These are phyloP conservation scores for Lactarius trivialis DNA, from an alignment of 768 basidiomycete species.

Conservation along the genomic window DNA sequence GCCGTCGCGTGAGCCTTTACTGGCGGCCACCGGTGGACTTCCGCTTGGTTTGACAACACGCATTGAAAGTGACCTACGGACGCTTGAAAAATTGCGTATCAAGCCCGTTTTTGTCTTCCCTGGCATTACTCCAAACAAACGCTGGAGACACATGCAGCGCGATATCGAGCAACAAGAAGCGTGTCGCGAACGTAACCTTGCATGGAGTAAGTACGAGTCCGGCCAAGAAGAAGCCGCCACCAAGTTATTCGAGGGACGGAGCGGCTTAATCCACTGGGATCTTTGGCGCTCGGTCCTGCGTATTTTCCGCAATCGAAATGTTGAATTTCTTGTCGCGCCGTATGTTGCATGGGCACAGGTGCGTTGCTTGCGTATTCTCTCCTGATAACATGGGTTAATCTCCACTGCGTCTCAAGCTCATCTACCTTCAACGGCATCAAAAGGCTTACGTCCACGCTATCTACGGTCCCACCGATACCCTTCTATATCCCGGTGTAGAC, in stretches of 20 bases:
- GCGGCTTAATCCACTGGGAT: slow-evolving; percentile 73
- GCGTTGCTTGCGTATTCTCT: slow-evolving; percentile 29
- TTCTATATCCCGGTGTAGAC: slow-evolving; percentile 84
- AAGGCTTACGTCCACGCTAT: slow-evolving; percentile 94
- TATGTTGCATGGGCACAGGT: slow-evolving; percentile 97
- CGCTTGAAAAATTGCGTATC: slow-evolving; percentile 85
- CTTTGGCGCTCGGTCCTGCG: slow-evolving; percentile 90
- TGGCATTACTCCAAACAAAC: slow-evolving; percentile 73
- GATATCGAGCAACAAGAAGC: slow-evolving; percentile 48
- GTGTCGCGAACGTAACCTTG: slow-evolving; percentile 70
- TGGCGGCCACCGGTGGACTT: slow-evolving; percentile 92
- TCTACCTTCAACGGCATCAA: slow-evolving; percentile 88
- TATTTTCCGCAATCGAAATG: slow-evolving; percentile 89
- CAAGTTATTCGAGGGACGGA: slow-evolving; percentile 72
- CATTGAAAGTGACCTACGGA: slow-evolving; percentile 87
- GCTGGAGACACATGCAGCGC: slow-evolving; percentile 58
- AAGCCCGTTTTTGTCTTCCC: slow-evolving; percentile 99
- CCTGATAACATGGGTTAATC: neutral
- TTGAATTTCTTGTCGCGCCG: slow-evolving; percentile 94
- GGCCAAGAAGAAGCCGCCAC: slow-evolving; percentile 88
- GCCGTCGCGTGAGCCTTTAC: slow-evolving; percentile 78
- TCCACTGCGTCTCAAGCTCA: slow-evolving; percentile 48
- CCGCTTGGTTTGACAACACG: slow-evolving; percentile 82
- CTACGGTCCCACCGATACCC: slow-evolving; percentile 83
- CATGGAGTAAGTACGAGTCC: slow-evolving; percentile 91